Evolutionary conservation across 2,329 filamentous ascomycete species (phyloP).

Genomic region (Penicillium digitatum): DNA sequence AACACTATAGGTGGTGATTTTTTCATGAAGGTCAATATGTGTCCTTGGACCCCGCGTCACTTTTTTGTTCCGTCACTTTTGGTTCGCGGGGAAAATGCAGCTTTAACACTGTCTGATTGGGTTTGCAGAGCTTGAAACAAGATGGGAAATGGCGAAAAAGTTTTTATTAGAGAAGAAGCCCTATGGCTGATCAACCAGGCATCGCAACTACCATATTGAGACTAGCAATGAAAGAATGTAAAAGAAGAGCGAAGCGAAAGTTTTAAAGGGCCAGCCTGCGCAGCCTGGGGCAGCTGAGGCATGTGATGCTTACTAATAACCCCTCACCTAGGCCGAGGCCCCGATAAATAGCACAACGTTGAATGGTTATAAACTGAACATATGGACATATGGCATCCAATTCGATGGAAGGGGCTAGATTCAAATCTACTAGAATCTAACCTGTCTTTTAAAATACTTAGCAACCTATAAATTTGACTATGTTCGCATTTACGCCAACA

Average conservation of each 20-base stretch:
- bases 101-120: background rate
- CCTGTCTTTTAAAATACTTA: background rate
- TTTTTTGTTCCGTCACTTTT: background rate
- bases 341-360: background rate
- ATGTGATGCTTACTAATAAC: constrained; percentile 9
- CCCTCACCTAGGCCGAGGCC: background rate
- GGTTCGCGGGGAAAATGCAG: background rate
- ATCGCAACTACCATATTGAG: background rate
- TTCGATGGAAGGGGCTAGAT: background rate
- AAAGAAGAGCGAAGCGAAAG: background rate
- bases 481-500: constrained; percentile 8
- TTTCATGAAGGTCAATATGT: constrained; percentile 27
- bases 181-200: background rate
- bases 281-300: background rate
- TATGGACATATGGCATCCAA: background rate
- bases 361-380: no score
- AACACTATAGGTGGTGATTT: constrained; percentile 43
- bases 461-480: background rate
- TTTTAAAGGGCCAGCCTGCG: background rate
- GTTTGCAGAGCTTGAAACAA: background rate
- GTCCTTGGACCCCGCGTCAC: background rate
- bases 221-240: background rate
- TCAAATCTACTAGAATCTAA: background rate
- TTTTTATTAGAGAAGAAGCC: background rate
- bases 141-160: background rate